A percentile compares a stretch with the other conserved stretches of the same genome.
Evolutionary conservation across 108 stramenopile species (phyloP).

Genomic region (Asterionellopsis glacialis): DNA sequence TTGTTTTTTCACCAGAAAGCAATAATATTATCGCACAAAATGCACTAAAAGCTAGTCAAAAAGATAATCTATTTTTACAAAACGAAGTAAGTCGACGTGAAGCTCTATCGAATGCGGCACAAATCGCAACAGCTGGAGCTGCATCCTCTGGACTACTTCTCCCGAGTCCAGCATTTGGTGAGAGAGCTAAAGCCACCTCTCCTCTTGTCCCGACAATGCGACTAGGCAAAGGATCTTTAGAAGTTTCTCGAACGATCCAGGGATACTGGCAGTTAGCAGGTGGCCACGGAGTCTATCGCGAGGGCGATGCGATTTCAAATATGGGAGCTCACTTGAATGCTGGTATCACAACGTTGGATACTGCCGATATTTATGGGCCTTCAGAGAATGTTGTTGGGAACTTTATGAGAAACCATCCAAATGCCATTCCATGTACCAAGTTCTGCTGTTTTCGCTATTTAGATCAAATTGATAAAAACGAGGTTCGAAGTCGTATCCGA

Average conservation of each 20-base stretch:
- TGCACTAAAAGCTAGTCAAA: too few species aligned
- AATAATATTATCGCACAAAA: too few species aligned
- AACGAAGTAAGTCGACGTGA: constrained; percentile 8
- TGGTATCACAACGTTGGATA: constrained; percentile 50
- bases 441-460: constrained; percentile 50
- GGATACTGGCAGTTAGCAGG: constrained; percentile 66
- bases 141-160: constrained; percentile 5
- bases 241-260: constrained; percentile 40
- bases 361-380: constrained; percentile 60
- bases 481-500: constrained; percentile 30
- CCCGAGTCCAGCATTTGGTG: not conserved
- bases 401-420: constrained; percentile 25
- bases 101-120: not conserved
- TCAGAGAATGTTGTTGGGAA: constrained; percentile 43
- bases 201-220: constrained; percentile 19
- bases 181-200: not conserved
- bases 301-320: constrained; percentile 36
- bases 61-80: too few species aligned
- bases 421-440: constrained; percentile 35
- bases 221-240: constrained; percentile 23
- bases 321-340: constrained; percentile 35
- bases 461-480: constrained; percentile 36
- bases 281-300: constrained; percentile 41
- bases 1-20: too few species aligned
- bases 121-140: not conserved